These are phyloP conservation scores for Flaveria linearis DNA, from an alignment of 129 eudicot genomes.

Conservation along the genomic window DNA sequence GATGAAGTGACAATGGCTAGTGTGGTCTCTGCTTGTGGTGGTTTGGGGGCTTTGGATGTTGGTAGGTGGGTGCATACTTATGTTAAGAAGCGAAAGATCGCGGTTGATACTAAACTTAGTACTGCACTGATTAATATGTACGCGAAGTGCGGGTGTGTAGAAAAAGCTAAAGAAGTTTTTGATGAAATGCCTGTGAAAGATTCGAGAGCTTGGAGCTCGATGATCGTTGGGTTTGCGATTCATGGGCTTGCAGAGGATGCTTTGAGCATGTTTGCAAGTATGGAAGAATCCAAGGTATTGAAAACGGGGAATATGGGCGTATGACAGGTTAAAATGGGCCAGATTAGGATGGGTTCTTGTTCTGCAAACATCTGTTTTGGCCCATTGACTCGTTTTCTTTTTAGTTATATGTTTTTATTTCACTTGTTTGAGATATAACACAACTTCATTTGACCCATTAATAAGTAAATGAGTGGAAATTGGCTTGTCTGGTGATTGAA, in stretches of 20 bases:
- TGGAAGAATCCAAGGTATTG: conserved; percentile 52
- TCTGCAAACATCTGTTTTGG: background rate
- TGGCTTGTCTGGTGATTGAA: background rate
- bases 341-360: too few species aligned
- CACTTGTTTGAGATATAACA: background rate
- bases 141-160: conserved; percentile 64
- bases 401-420: background rate
- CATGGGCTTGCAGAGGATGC: conserved; percentile 56
- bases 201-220: conserved; percentile 74
- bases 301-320: too few species aligned
- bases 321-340: too few species aligned
- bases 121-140: conserved; percentile 62
- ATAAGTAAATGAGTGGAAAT: background rate
- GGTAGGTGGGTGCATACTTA: conserved; percentile 63
- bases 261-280: conserved; percentile 41
- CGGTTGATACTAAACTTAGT: conserved; percentile 46
- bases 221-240: conserved; percentile 63
- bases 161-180: conserved; percentile 60
- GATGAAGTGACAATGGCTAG: conserved; percentile 69
- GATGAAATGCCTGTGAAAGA: conserved; percentile 56
- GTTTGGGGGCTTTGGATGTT: conserved; percentile 53
- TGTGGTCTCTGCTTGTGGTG: conserved; percentile 63
- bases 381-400: background rate
- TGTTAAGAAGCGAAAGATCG: conserved; percentile 39
- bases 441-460: background rate